These are phyloP conservation scores for Erodium chrysanthum DNA, from an alignment of 441 rosid genomes.

Conservation along the genomic window DNA sequence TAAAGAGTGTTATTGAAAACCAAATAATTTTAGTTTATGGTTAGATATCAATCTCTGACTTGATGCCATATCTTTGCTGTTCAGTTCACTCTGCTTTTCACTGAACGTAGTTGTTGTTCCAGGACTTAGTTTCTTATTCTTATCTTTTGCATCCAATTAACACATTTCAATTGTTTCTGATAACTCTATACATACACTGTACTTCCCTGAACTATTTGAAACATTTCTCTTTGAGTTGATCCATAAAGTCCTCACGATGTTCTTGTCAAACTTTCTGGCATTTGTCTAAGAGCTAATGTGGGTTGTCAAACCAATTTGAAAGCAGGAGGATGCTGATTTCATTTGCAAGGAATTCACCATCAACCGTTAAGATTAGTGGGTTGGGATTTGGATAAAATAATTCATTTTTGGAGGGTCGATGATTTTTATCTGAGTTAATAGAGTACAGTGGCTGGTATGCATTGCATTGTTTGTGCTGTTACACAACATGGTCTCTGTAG, in stretches of 20 bases:
- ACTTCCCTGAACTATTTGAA: not conserved
- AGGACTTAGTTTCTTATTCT: not conserved
- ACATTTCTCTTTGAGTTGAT: not conserved
- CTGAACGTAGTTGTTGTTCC: not conserved
- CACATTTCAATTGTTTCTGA: not conserved
- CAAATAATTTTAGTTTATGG: not conserved
- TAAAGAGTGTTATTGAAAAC: constrained; percentile 1
- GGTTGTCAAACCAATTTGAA: not conserved
- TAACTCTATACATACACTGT: not conserved
- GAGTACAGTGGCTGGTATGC: no score
- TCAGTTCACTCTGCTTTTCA: not conserved
- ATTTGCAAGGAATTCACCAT: no score
- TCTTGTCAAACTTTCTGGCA: not conserved
- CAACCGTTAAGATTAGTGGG: no score
- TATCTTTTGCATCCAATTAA: not conserved
- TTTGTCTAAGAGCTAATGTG: not conserved
- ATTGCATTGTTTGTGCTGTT: no score
- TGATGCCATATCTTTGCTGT: not conserved
- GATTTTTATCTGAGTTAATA: no score
- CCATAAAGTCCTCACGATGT: not conserved
- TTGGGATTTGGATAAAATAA: no score
- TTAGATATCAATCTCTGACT: not conserved
- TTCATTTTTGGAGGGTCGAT: no score
- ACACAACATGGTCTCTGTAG: no score
- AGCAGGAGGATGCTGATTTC: not conserved